Base-by-base conservation (phyloP, 2,329 filamentous ascomycete genomes). In the Aspergillus fischeri region DNA sequence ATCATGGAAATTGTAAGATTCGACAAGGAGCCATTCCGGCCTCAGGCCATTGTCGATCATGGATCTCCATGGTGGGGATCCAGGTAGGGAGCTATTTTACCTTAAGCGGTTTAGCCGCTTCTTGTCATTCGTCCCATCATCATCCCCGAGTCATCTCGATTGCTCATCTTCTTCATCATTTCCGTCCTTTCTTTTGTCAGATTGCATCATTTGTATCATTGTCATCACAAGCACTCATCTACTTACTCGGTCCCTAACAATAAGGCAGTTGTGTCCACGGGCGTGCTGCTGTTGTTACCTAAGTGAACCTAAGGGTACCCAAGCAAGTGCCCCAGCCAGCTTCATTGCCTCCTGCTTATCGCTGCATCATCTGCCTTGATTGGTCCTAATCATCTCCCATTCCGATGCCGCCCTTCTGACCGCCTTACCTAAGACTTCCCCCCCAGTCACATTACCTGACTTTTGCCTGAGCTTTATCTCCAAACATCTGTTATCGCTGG, bases 321-420 rank as follows among this genome's bases (percentile, higher is more conserved):
- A 21, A 9, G n/a, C 10, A 44, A 24, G 42, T 24, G 24, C 21
- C 42, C 42, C 5, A 45, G n/a, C 9, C 10, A 21, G 7, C 41
- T 45, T 3, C 20, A 17, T 45, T 24, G 21, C 17, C 49, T 17
- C 27, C 29, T 52, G 17, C 25, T 49, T 28, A 20, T 48, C 52
- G 9, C n/a, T 47, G 44, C 25, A 27, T 25, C 20, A 4, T 32
- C 38, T 53, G 8, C 21, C 29, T 35, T 47, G 44, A 42, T 56
- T 49, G 35, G 27, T 11, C 51, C 56, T 56, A 45, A 56, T 55
- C 50, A 57, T 58, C 55, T 42, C 32, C 49, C 51, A 14, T 56
- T 60, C 59, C 55, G 64, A 62, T 60, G 61, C 66, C 67, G 66
- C 68, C 63, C 66, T 67, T 52, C 68, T 71, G 66, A 70, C 70